Conservation (phyloP, 106 monocot genomes). For the Amphibolis antarctica region DNA sequence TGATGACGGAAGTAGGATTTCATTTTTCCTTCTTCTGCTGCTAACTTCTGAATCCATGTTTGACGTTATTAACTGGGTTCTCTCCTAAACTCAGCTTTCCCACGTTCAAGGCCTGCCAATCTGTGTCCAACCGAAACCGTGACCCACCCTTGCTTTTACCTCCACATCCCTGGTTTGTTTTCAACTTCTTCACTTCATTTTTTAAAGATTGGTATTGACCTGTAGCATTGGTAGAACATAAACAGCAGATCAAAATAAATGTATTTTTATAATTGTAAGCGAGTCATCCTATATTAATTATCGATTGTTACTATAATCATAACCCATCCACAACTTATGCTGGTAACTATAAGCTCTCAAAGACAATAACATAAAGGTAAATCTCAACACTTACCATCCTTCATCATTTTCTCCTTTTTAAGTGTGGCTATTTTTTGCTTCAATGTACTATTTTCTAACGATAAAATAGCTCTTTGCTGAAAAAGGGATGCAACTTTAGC, state of each 20-base stretch:
- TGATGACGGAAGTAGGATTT: background rate
- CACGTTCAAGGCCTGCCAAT: slow-evolving; percentile 47
- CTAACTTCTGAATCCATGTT: slow-evolving; percentile 24
- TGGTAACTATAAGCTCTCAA: background rate
- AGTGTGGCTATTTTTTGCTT: slow-evolving; percentile 41
- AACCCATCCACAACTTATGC: too few relatives aligned
- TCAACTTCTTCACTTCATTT: slow-evolving; percentile 5
- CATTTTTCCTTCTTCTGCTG: background rate
- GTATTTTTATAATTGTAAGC: background rate
- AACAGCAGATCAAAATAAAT: background rate
- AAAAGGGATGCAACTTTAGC: slow-evolving; percentile 49
- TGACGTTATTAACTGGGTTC: slow-evolving; percentile 6
- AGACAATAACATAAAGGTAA: background rate
- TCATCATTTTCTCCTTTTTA: slow-evolving; percentile 60
- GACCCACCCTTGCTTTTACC: slow-evolving; percentile 47
- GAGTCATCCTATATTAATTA: background rate
- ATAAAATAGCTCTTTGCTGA: slow-evolving; percentile 54
- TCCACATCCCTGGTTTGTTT: slow-evolving; percentile 6
- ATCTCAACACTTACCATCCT: slow-evolving; percentile 42
- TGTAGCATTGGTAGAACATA: background rate
- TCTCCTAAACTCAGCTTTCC: slow-evolving; percentile 43
- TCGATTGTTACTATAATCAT: too few relatives aligned
- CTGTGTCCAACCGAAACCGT: slow-evolving; percentile 12
- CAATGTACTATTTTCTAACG: slow-evolving; percentile 60
- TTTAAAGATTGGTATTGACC: slow-evolving; percentile 10